phyloP scores from a whole-genome alignment of 2,329 filamentous ascomycete genomes.

The Acephala macrosclerotiorum region DNA sequence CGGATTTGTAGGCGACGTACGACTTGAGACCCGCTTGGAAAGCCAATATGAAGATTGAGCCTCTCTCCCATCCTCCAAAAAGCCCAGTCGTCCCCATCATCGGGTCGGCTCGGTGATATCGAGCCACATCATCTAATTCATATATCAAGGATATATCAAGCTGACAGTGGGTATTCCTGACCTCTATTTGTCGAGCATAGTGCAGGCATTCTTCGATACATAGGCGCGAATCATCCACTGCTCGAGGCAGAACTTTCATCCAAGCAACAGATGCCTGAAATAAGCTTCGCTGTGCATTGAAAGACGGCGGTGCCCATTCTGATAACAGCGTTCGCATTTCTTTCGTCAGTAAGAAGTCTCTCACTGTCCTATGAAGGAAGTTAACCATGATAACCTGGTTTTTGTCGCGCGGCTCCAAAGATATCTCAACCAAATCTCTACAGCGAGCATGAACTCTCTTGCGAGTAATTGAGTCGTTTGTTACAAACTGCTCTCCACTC shows the following conservation, averaged over 20 bases:
- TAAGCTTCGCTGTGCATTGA: background rate
- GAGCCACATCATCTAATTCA: background rate
- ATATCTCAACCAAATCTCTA: background rate
- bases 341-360: background rate
- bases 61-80: background rate
- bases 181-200: background rate
- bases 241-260: background rate
- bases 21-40: background rate
- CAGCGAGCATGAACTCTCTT: background rate
- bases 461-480: background rate
- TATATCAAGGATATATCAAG: background rate
- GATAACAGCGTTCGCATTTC: background rate
- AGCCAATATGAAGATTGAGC: background rate
- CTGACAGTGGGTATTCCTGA: background rate
- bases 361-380: background rate
- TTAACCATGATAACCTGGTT: background rate
- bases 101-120: background rate
- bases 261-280: background rate
- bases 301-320: background rate
- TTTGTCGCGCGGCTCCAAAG: background rate
- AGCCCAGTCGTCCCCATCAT: background rate
- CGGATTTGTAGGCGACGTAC: too few relatives aligned
- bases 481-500: background rate
- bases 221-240: background rate
- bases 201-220: background rate